Evolutionary conservation across 495 filamentous ascomycete genomes (phyloP).

Genomic region (Penicillium lagena): DNA sequence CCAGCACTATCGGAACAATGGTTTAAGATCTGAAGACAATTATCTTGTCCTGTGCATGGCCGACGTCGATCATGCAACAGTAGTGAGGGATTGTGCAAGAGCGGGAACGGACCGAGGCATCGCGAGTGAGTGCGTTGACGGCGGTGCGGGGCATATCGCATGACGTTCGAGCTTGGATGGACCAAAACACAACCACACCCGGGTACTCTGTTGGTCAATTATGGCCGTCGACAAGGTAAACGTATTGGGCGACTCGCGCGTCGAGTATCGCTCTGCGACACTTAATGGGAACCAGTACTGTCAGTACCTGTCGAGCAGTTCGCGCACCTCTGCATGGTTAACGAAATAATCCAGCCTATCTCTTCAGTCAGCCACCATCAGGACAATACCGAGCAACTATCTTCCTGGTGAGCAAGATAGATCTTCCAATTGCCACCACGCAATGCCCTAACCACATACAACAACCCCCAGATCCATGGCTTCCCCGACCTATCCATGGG

Average conservation of each 20-base stretch:
- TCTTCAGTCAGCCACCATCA: conserved; percentile 53
- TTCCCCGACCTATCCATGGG: conserved; percentile 64
- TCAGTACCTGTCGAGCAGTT: conserved; percentile 14
- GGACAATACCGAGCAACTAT: conserved; percentile 52
- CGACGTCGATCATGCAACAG: too few species aligned
- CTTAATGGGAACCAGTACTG: conserved; percentile 62
- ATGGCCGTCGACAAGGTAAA: conserved; percentile 56
- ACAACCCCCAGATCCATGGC: conserved; percentile 47
- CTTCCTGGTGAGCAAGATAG: conserved; percentile 47
- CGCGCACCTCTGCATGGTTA: background rate
- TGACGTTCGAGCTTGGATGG: background rate
- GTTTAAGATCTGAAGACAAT: too few species aligned
- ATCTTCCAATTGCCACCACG: background rate
- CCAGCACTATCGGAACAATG: too few species aligned
- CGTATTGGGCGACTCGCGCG: conserved; percentile 53
- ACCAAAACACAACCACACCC: background rate
- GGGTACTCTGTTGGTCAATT: background rate
- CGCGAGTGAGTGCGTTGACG: too few species aligned
- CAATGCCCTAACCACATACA: background rate
- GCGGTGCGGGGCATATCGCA: too few species aligned
- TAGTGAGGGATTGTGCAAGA: too few species aligned
- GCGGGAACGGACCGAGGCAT: too few species aligned
- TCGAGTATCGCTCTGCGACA: conserved; percentile 52
- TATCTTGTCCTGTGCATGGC: too few species aligned
- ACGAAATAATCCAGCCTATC: conserved; percentile 35